Base-by-base conservation (phyloP, 257 asterid genomes). In the Henckelia pumila region DNA sequence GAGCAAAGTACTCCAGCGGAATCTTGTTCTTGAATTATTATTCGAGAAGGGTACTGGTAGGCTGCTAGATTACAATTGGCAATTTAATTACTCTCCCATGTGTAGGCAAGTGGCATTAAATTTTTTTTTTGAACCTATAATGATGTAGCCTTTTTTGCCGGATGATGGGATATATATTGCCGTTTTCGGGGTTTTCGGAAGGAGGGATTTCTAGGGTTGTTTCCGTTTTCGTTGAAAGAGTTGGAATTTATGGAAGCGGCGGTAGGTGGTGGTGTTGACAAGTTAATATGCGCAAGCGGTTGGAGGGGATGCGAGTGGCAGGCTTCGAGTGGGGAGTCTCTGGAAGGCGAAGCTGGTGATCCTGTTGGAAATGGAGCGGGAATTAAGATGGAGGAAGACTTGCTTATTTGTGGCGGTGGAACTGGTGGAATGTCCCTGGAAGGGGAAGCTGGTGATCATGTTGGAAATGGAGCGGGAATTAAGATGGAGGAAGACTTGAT, bases 221-320 rank as follows among this genome's bases (percentile, higher is more conserved):
- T 72, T 35, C 7, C 13, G 1, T 56, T 57, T 33, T 52, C 6
- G 14, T 23, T 14, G 56, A 22, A 40, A 23, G 50, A 40, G 49
- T 24, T 17, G 73, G 33, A 64, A 65, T 55, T 47, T 26, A 68
- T 73, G 81, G 77, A 64, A 44, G 67, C 37, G 71, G 20, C 30
- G 75, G 73, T 66, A 17, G 72, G 23, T 6, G 59, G 20, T 7
- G 80, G 24, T 22, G 76, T 20, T 50, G 76, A 69, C 23, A 65
- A 72, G 44, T 28, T 53, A 70, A 66, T 22, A 55, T 79, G 84
- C 66, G 70, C 56, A 7, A 73, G 75, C 4, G 80, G 84, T 17
- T 32, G 6, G 74, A 71, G 78, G 82, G 71, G 74, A 10, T 73
- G 82, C 35, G 61, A 74, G 64, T 24, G 63, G 20, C 16, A 56